Evolutionary conservation across 306 rosid species (phyloP).

Genomic region (Gynostemma pentaphyllum): DNA sequence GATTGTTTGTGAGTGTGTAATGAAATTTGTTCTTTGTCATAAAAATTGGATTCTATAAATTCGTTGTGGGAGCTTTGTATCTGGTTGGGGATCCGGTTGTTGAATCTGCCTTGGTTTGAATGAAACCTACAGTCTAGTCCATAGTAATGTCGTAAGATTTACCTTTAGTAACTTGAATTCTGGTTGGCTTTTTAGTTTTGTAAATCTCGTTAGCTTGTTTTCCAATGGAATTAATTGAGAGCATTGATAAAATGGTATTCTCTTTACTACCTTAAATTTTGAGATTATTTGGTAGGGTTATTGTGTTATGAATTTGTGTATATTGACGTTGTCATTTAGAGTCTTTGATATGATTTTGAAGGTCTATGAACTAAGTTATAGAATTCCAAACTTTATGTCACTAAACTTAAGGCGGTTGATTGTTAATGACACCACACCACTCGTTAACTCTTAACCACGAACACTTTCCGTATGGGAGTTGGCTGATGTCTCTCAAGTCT

Average conservation of each 20-base stretch:
- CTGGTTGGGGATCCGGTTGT: background rate
- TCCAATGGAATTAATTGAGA: background rate
- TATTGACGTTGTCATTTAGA: background rate
- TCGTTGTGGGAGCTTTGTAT: background rate
- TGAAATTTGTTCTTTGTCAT: background rate
- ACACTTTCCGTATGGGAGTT: too few relatives aligned
- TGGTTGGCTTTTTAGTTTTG: background rate
- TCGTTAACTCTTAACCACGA: too few relatives aligned
- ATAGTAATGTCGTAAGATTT: background rate
- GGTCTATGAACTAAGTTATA: too few relatives aligned
- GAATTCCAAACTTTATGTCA: too few relatives aligned
- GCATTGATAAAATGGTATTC: background rate
- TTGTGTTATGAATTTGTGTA: background rate
- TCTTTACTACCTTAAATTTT: background rate
- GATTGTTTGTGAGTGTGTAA: background rate
- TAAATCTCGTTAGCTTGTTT: background rate
- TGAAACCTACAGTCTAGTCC: background rate
- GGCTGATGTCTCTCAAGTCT: too few relatives aligned
- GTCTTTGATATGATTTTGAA: background rate
- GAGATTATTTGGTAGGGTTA: background rate
- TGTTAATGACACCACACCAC: too few relatives aligned
- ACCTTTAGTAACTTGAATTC: background rate
- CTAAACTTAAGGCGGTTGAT: too few relatives aligned
- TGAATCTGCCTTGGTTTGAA: background rate
- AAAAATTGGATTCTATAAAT: background rate